phyloP scores from a whole-genome alignment of 495 filamentous ascomycete genomes.

The Penicillium manginii region DNA sequence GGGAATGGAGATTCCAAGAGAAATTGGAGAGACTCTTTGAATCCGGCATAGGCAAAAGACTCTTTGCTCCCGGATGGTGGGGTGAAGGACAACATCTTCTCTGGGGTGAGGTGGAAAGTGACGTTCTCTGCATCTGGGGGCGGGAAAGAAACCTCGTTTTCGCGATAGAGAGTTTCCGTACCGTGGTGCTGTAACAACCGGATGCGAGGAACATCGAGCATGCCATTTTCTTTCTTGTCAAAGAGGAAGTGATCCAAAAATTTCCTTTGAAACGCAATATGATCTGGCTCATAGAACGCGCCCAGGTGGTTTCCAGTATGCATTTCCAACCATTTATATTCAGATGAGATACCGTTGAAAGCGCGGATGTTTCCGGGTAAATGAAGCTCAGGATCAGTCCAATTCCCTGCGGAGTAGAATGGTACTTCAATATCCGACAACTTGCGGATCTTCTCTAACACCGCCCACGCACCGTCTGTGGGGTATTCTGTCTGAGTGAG shows the following conservation, averaged over 20 bases:
- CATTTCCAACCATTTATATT: constrained; percentile 1
- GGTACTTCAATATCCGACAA: constrained; percentile 4
- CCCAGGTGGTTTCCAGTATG: neutral
- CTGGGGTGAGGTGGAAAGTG: constrained; percentile 5
- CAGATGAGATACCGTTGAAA: neutral
- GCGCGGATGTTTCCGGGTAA: constrained; percentile 2
- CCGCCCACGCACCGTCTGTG: constrained; percentile 2
- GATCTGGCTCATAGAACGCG: neutral
- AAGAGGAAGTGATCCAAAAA: neutral
- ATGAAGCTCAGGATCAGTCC: constrained; percentile 6
- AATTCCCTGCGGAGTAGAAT: neutral
- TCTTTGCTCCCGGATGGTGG: neutral
- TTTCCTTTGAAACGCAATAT: neutral
- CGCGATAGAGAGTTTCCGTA: neutral
- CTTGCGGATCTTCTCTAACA: neutral
- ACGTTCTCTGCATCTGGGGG: neutral
- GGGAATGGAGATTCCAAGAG: too few relatives aligned
- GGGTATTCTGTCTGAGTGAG: neutral
- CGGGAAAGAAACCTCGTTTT: neutral
- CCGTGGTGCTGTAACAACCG: constrained; percentile 1
- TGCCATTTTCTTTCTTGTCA: neutral
- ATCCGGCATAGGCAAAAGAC: neutral
- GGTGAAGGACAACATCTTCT: neutral
- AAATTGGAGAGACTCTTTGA: neutral
- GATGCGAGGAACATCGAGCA: neutral